phyloP scores from a whole-genome alignment of 179 eudicot genomes.

The Beta corolliflora region DNA sequence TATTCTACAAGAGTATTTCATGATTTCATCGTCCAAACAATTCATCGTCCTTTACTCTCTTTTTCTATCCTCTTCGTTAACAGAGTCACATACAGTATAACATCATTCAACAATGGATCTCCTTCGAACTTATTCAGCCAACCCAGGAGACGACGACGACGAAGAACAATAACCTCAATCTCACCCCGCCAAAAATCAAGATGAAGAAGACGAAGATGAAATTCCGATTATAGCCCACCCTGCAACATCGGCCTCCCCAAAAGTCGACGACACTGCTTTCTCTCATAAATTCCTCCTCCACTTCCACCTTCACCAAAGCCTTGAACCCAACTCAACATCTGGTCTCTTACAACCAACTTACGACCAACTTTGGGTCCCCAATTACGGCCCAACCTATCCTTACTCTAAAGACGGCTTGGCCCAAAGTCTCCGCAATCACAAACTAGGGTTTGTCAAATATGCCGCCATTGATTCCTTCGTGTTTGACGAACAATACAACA shows the following conservation, averaged over 20 bases:
- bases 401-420: conserved; percentile 89
- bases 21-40: too few relatives aligned
- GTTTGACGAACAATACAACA: conserved; percentile 83
- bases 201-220: not conserved
- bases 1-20: too few relatives aligned
- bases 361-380: conserved; percentile 96
- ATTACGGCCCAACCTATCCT: conserved; percentile 81
- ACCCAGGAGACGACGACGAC: too few relatives aligned
- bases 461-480: conserved; percentile 70
- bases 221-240: conserved; percentile 51
- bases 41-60: too few relatives aligned
- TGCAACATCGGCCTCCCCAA: conserved; percentile 72
- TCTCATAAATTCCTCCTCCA: conserved; percentile 40
- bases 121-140: too few relatives aligned
- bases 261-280: conserved; percentile 77
- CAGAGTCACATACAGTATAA: too few relatives aligned
- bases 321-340: conserved; percentile 67
- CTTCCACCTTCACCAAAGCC: conserved; percentile 45
- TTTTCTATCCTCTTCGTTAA: too few relatives aligned
- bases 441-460: conserved; percentile 81
- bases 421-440: conserved; percentile 85
- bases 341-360: conserved; percentile 74
- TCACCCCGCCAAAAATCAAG: too few relatives aligned
- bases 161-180: too few relatives aligned
- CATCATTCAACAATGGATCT: too few relatives aligned